A percentile compares a stretch with the other conserved stretches of the same genome.
Evolutionary conservation across 2,329 filamentous ascomycete genomes (phyloP).

Genomic region (Fusarium penzigii): DNA sequence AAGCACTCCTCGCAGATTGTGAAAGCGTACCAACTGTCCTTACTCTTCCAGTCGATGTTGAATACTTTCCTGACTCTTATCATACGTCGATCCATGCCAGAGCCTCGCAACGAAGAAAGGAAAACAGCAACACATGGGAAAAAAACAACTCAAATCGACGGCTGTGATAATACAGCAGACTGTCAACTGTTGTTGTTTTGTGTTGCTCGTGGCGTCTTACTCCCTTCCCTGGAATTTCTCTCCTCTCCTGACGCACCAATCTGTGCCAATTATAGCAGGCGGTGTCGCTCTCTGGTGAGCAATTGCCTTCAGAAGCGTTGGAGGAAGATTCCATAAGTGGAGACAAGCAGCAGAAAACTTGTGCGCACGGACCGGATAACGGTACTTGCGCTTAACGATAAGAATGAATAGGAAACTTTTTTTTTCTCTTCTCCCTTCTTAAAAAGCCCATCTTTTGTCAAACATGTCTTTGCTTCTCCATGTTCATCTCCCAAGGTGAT

Average conservation of each 20-base stretch:
- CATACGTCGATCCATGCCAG: no score
- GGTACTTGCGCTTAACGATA: constrained; percentile 26
- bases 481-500: constrained; percentile 7
- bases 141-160: no score
- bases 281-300: constrained; percentile 10
- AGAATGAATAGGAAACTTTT: constrained; percentile 32
- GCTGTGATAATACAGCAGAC: background rate
- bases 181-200: constrained; percentile 1
- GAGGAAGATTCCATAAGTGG: constrained; percentile 19
- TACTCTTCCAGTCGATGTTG: no score
- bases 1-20: no score
- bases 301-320: constrained; percentile 16
- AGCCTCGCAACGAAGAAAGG: no score
- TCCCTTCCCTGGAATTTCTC: constrained; percentile 23
- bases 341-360: constrained; percentile 14
- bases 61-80: no score
- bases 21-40: no score
- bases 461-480: constrained; percentile 29
- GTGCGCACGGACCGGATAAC: constrained; percentile 25
- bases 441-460: constrained; percentile 21
- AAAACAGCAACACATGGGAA: no score
- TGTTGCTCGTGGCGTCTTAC: constrained; percentile 15
- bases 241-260: constrained; percentile 10
- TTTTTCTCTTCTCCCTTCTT: constrained; percentile 29
- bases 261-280: constrained; percentile 3